These are phyloP conservation scores for Xylaria longipes DNA, from an alignment of 495 filamentous ascomycete species.

Conservation along the genomic window DNA sequence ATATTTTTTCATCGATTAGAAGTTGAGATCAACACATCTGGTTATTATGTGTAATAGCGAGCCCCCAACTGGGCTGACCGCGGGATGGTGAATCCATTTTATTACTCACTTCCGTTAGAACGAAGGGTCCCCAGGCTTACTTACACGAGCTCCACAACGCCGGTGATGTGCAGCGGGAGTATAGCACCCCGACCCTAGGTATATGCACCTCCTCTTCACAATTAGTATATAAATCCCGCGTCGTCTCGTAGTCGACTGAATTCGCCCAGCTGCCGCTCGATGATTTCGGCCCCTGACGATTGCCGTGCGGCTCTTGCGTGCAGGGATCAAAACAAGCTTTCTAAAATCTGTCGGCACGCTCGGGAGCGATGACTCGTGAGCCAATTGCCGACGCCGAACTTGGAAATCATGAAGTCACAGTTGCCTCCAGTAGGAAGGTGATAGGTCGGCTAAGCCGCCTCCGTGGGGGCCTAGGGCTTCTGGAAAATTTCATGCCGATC, in stretches of 20 bases:
- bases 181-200: background rate
- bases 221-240: background rate
- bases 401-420: conserved; percentile 18
- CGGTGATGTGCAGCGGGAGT: background rate
- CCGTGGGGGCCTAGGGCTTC: background rate
- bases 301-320: conserved; percentile 21
- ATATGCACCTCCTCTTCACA: background rate
- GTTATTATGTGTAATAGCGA: conserved; percentile 25
- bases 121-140: background rate
- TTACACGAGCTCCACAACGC: conserved; percentile 1
- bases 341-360: conserved; percentile 7
- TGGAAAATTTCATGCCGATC: conserved; percentile 20
- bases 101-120: conserved; percentile 11
- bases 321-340: conserved; percentile 27
- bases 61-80: background rate
- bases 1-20: conserved; percentile 5
- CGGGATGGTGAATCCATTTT: conserved; percentile 7
- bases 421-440: background rate
- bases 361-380: conserved; percentile 1
- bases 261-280: background rate
- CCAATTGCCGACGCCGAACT: conserved; percentile 12
- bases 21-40: conserved; percentile 18
- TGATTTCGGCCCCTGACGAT: background rate
- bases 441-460: conserved; percentile 10
- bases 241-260: background rate